These are phyloP conservation scores for Vanilla planifolia DNA, from an alignment of 106 monocot species.

Conservation along the genomic window DNA sequence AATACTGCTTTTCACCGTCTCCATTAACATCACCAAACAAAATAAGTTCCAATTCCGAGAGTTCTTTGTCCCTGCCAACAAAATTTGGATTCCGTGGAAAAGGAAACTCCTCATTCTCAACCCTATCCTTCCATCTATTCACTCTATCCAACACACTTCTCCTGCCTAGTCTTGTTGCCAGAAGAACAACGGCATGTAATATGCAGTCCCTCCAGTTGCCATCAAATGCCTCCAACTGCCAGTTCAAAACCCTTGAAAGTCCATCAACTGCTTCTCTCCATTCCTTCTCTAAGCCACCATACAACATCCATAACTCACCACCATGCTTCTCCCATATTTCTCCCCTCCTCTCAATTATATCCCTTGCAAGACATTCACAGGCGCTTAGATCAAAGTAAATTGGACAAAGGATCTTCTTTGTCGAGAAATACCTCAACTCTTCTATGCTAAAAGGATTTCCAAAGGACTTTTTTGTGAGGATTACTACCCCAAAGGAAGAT, in stretches of 20 bases:
- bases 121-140: conserved; percentile 69
- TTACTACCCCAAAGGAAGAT: conserved; percentile 65
- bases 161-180: conserved; percentile 70
- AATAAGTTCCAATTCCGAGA: conserved; percentile 84
- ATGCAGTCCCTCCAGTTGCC: conserved; percentile 94
- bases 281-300: conserved; percentile 77
- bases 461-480: conserved; percentile 85
- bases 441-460: conserved; percentile 74
- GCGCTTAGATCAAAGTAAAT: conserved; percentile 71
- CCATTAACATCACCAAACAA: conserved; percentile 85
- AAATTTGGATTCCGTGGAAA: conserved; percentile 73
- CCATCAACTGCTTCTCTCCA: conserved; percentile 86
- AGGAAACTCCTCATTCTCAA: conserved; percentile 77
- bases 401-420: conserved; percentile 62
- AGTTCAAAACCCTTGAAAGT: conserved; percentile 46
- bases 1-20: conserved; percentile 76
- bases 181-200: conserved; percentile 44
- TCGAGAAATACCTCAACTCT: conserved; percentile 65
- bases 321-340: conserved; percentile 94
- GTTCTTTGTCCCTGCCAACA: conserved; percentile 74
- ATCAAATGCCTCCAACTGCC: conserved; percentile 71
- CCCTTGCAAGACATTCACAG: conserved; percentile 76
- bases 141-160: conserved; percentile 72
- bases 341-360: conserved; percentile 78
- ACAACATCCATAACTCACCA: conserved; percentile 80